Conservation (phyloP, 129 eudicot genomes). For the Pittosporum tobira region DNA sequence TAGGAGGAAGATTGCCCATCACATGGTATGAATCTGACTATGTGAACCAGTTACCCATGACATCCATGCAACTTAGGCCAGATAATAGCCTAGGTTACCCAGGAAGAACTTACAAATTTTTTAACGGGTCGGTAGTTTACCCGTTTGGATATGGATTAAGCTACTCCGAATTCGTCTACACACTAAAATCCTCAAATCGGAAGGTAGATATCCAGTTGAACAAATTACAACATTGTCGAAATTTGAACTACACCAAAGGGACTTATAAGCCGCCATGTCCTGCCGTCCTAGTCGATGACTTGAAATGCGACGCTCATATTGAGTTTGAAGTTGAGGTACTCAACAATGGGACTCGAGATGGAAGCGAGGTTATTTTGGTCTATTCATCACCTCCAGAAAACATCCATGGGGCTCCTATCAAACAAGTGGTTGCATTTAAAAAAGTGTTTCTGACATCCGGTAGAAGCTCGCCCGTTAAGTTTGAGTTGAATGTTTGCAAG, state of each 20-base stretch:
- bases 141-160: constrained; percentile 30
- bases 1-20: constrained; percentile 32
- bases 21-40: constrained; percentile 19
- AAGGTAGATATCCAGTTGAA: not conserved
- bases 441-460: constrained; percentile 16
- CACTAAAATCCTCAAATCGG: not conserved
- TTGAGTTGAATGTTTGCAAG: constrained; percentile 23
- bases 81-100: constrained; percentile 18
- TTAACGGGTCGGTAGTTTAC: constrained; percentile 24
- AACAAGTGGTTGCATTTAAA: constrained; percentile 24
- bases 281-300: constrained; percentile 15
- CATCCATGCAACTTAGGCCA: constrained; percentile 24
- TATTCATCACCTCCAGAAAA: constrained; percentile 18
- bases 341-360: constrained; percentile 23
- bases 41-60: constrained; percentile 16
- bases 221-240: constrained; percentile 23
- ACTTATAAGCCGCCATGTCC: constrained; percentile 19
- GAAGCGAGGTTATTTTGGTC: constrained; percentile 17
- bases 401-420: constrained; percentile 7
- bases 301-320: constrained; percentile 3
- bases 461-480: not conserved
- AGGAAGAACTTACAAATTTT: constrained; percentile 31
- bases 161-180: constrained; percentile 27
- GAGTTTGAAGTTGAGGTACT: constrained; percentile 17
- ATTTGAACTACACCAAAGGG: constrained; percentile 13